These are phyloP conservation scores for Hypoxylon rickii DNA, from an alignment of 495 filamentous ascomycete genomes.

Conservation along the genomic window DNA sequence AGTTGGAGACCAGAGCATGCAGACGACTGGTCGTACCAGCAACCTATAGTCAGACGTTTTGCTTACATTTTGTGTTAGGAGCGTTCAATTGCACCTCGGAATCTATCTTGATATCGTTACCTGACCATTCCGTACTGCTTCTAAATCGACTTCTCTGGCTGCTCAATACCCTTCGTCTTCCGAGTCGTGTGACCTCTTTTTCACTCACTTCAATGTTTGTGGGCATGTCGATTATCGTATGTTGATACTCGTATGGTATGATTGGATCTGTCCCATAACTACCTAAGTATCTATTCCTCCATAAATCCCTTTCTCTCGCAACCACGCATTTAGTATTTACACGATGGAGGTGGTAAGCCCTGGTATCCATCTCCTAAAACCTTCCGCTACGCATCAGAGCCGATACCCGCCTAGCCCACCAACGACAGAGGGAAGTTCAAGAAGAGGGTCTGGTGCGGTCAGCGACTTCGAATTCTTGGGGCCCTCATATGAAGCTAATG, in stretches of 20 bases:
- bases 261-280: slow-evolving; percentile 15
- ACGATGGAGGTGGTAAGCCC: slow-evolving; percentile 25
- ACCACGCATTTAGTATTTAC: neutral
- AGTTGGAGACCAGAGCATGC: slow-evolving; percentile 13
- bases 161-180: neutral
- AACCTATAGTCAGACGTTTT: slow-evolving; percentile 5
- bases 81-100: slow-evolving; percentile 7
- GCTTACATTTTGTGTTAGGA: slow-evolving; percentile 5
- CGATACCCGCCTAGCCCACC: slow-evolving; percentile 33
- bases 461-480: slow-evolving; percentile 12
- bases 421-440: slow-evolving; percentile 28
- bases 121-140: neutral
- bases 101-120: too few relatives aligned
- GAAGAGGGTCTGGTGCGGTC: slow-evolving; percentile 22
- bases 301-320: neutral
- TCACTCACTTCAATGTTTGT: neutral
- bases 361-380: slow-evolving; percentile 6
- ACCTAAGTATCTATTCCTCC: slow-evolving; percentile 4
- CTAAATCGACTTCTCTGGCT: neutral
- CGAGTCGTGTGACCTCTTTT: slow-evolving; percentile 7
- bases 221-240: slow-evolving; percentile 15
- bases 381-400: neutral
- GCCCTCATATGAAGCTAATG: slow-evolving; percentile 15
- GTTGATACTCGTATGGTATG: slow-evolving; percentile 15
- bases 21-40: slow-evolving; percentile 6